These are phyloP conservation scores for Alternaria ventricosa DNA, from an alignment of 2,329 filamentous ascomycete species.

Conservation along the genomic window DNA sequence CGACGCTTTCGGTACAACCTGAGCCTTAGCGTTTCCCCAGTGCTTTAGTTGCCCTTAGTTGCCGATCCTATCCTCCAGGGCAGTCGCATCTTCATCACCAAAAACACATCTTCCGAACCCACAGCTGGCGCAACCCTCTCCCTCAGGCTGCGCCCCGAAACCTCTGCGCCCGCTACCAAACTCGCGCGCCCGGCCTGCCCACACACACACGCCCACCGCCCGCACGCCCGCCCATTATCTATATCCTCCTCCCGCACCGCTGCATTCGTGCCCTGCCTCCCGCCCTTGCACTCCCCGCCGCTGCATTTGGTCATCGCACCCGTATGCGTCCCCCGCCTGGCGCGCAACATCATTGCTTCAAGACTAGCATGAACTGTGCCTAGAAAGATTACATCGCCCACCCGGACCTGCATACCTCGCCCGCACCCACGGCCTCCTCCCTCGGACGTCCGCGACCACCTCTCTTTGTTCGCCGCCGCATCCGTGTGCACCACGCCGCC, in stretches of 20 bases:
- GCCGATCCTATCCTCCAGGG: constrained; percentile 27
- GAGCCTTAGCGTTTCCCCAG: constrained; percentile 24
- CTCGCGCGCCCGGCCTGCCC: neutral
- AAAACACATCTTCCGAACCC: constrained; percentile 16
- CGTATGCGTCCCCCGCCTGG: constrained; percentile 50
- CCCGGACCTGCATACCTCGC: neutral
- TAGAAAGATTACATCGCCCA: constrained; percentile 23
- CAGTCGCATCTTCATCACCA: constrained; percentile 14
- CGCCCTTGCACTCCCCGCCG: constrained; percentile 42
- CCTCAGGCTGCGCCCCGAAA: constrained; percentile 1
- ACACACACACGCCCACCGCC: neutral
- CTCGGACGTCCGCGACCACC: constrained; percentile 14
- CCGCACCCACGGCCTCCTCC: constrained; percentile 29
- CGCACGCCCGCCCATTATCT: neutral
- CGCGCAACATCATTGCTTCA: constrained; percentile 48
- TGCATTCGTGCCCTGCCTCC: constrained; percentile 8
- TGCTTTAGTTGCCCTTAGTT: constrained; percentile 24
- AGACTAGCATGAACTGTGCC: constrained; percentile 48
- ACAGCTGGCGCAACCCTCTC: constrained; percentile 10
- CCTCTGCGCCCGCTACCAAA: constrained; percentile 9
- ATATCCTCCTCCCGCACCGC: constrained; percentile 1
- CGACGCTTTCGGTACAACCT: constrained; percentile 5
- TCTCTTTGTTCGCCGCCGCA: constrained; percentile 32
- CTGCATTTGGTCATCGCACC: constrained; percentile 31
- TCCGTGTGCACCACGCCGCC: constrained; percentile 36